Base-by-base conservation (phyloP, 2,329 filamentous ascomycete species). In the Coniochaeta ligniaria region DNA sequence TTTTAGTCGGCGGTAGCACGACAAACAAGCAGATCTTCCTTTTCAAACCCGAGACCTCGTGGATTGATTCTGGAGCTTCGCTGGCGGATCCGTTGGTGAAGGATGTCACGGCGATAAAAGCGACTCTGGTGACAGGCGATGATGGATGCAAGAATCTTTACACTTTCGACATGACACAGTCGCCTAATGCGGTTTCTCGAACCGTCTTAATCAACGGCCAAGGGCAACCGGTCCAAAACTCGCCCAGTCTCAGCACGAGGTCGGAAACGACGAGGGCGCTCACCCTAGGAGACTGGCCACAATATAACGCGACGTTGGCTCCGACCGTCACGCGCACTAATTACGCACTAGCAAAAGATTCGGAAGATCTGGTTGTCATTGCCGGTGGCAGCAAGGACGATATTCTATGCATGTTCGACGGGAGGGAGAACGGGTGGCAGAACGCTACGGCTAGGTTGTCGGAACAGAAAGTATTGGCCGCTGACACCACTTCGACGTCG, bases 61-160 rank as follows among this genome's bases (percentile, higher is more conserved):
- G 92, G 92, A 71, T 78, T 35, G 79, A 88, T 66, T 84, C 91
- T 8, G 84, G 86, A 7, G 83, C 85, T 3, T 82, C 82, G 3
- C 76, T 97, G 26, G 78, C 83, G 0, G 73, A 80, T 16, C 84
- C 86, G 1, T 73, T 92, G 22, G 73, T 81, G 17, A 85, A 85
- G 68, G 82, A 84, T 60, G 79, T 80, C 2, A 76, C 80, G 2
- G 79, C 72, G 1, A 71, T 87, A 56, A 84, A 88, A 68, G 85
- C 84, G 28, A 79, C 85, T 0, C 69, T 96, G 4, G 75, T 96
- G n/a, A 77, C 79, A 14, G 90, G 89, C 24, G 82, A 85, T 47
- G 91, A 96, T 71, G 86, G 83, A 31, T 93, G 89, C 73, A 93
- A 91, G 70, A 85, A 88, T 43, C 77, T 98, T 20, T 86, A 92